Evolutionary conservation across 1,284 basidiomycete genomes (phyloP), one percentile per base, ranked within the genome.

Genomic region (Apiotrichum siamense): DNA sequence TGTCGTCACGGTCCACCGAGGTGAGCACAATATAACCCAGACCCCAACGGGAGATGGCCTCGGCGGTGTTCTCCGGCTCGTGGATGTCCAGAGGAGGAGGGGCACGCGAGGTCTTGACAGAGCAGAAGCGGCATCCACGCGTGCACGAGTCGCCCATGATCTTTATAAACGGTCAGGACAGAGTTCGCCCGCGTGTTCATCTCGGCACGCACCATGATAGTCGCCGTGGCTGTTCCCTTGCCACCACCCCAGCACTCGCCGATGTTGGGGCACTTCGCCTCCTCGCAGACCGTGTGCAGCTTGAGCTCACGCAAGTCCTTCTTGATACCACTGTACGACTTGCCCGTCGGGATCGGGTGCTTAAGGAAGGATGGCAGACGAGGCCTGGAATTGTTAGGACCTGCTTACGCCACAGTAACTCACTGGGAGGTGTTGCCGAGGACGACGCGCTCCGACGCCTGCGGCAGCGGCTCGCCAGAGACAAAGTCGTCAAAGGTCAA

Each of bases 91-190:
- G 76, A 5, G 96, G 90, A 31, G 88, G 85, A 12, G 96, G 96
- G 2, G 83, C 73, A 47, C 82, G 80, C 1, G 90, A 90, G 0
- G 96, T 99, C 79, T 97, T 97, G 54, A 99, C 89, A 5, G 93
- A 88, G 67, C 96, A 99, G 74, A 99, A 99, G 47, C 93, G 80
- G 76, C 96, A 99, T 0, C 91, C 96, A 66, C 96, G 83, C 15
- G 96, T 99, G 69, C 96, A 99, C 12, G 91, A 96, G 75, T 98
- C 94, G n/a, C 96, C 96, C 96, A 99, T 98, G 29, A 98, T 77
- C 91, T 93, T 61, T 35, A n/a, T 31, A 5, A 17, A 41, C 17
- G 52, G 21, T 52, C 25, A 53, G 39, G 3, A 12, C 13, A 7
- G 29, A n/a, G 23, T 46, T 31, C 18, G 5, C 39, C 44, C 7